Evolutionary conservation across 257 asterid genomes (phyloP), one percentile per base, ranked within the genome.

Genomic region (Linaria vulgaris): DNA sequence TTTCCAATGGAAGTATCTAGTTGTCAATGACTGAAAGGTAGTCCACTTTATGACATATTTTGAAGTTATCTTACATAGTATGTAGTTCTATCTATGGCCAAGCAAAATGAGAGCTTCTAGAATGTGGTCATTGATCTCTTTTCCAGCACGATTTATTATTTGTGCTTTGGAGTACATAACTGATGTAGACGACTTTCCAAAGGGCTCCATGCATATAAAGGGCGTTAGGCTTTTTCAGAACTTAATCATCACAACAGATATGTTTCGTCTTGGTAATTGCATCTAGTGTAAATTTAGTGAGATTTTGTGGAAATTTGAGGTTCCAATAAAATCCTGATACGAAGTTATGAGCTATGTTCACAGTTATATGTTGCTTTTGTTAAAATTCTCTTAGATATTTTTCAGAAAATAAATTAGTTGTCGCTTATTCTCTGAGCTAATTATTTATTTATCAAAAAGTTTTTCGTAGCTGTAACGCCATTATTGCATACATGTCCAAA

Each of bases 181-280:
- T 27, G 56, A 38, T 59, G 11, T 48, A 2, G 1, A 46, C 14
- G 56, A 31, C 4, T 15, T 44, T 31, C 17, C 13, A 27, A 15
- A 0, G 49, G 11, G 47, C 53, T 51, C 60, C 34, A 22, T 62
- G 64, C 66, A 70, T 15, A 27, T 20, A 23, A 69, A 53, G 31
- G 37, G 21, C 34, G 48, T 49, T 31, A 46, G 54, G 59, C 56
- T 24, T 34, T 50, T 62, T 61, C 44, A 45, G 14, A 12, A 3
- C 17, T 25, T 27, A 11, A 31, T 50, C 50, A 24, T 16, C 20
- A 25, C 27, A 21, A 21, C n/a, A 19, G 27, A 19, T 60, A 25
- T 48, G 46, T 39, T 62, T 52, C 37, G 6, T 23, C 12, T 27
- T 39, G 12, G 60, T 14, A 13, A 45, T 67, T 47, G 56, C 57